Evolutionary conservation across 2,329 filamentous ascomycete species (phyloP), one percentile per base, ranked within the genome.

Genomic region (Colletotrichum kahawae): DNA sequence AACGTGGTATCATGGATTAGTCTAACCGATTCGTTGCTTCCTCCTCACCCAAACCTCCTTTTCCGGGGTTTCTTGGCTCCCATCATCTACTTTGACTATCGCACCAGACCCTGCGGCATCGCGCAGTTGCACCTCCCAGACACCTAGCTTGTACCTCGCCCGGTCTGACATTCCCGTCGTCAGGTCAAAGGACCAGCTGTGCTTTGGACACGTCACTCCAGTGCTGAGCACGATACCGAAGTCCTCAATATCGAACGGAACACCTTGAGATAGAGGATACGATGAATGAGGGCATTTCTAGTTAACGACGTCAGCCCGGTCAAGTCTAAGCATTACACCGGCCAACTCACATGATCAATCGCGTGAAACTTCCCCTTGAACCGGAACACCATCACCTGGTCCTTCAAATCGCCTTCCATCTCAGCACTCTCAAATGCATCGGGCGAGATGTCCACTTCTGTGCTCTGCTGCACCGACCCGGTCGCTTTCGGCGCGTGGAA

Each of bases 161-260:
- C 92, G 88, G 80, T 94, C 93, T 1, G 87, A 88, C 78, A 85
- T 85, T 0, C 93, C 93, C 0, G 92, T 90, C 67, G 91, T 90
- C 4, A 94, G 78, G 79, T 95, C 93, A 81, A 94, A 95, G 0
- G 92, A 92, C 93, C 93, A 95, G 6, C 87, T 90, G 76, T 94
- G 93, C 77, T 93, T 93, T 0, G 92, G 92, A 80, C 93, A 95
- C 0, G 87, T 89, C 5, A 95, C 83, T 0, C 92, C 93, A 0
- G 91, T 88, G 70, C 91, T 93, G 8, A 93, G 81, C 6, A 88
- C 85, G 4, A 93, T 84, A 0, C 93, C 93, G 80, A 94, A 95
- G 75, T 95, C 93, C 78, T 95, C 93, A 78, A 95, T 94, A 69
- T 95, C 93, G 73, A 94, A 94, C 0, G 92, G 86, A 0, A 83